phyloP scores from a whole-genome alignment of 768 basidiomycete species.

The Strobilomyces echinocephalus region DNA sequence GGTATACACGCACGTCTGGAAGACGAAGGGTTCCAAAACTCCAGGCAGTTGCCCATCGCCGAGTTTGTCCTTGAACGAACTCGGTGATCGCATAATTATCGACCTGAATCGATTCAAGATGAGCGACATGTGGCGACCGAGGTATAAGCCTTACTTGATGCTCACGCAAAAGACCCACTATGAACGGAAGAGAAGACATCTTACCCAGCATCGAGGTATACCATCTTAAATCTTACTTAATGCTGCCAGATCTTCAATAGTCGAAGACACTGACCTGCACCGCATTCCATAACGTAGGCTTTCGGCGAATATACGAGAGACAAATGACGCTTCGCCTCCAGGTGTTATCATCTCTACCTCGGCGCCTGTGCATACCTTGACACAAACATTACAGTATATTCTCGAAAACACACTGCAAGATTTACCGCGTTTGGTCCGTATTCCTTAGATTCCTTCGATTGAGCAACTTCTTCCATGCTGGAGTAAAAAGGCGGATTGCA shows the following conservation, averaged over 20 bases:
- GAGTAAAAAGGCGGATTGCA: constrained; percentile 96
- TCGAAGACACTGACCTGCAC: constrained; percentile 47
- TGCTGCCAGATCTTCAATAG: background rate
- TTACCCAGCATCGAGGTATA: constrained; percentile 93
- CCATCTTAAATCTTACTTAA: constrained; percentile 47
- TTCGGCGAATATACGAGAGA: constrained; percentile 72
- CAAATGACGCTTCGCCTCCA: constrained; percentile 83
- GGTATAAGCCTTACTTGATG: constrained; percentile 34
- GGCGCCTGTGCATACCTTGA: constrained; percentile 80
- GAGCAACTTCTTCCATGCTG: constrained; percentile 61
- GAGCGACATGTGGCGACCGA: background rate
- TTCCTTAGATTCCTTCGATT: constrained; percentile 60
- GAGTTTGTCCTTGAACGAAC: constrained; percentile 81
- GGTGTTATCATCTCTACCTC: constrained; percentile 83
- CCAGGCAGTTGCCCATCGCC: constrained; percentile 93
- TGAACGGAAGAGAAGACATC: constrained; percentile 59
- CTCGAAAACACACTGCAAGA: background rate
- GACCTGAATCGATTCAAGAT: constrained; percentile 44
- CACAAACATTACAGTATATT: background rate
- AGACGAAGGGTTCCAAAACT: constrained; percentile 60
- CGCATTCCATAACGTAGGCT: constrained; percentile 46
- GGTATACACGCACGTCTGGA: constrained; percentile 62
- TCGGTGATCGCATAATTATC: constrained; percentile 83
- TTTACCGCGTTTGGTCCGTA: constrained; percentile 65
- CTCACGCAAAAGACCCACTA: constrained; percentile 53